Conservation (phyloP, 1,284 basidiomycete species). For the Pseudozyma sp. region DNA sequence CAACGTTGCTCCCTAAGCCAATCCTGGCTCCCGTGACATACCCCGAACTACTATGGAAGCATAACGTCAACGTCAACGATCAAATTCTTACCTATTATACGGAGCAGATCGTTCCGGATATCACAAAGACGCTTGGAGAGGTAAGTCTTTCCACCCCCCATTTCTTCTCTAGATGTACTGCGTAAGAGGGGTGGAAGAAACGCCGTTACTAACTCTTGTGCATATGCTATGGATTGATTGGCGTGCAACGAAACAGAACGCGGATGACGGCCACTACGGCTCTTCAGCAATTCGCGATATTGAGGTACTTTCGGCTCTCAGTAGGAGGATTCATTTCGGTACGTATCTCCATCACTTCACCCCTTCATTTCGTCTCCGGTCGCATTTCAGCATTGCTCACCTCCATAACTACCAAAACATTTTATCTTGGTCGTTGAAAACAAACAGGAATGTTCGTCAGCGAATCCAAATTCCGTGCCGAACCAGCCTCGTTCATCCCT, state of each 20-base stretch:
- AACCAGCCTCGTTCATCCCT: conserved; percentile 88
- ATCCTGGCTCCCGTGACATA: conserved; percentile 82
- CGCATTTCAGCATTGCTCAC: no score
- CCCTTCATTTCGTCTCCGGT: no score
- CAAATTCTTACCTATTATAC: conserved; percentile 92
- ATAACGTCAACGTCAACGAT: conserved; percentile 88
- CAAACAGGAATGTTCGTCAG: conserved; percentile 99
- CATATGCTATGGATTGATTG: no score
- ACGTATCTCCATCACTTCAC: conserved; percentile 58
- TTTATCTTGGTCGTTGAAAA: no score
- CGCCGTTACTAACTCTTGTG: neutral
- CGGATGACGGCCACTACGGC: conserved; percentile 97
- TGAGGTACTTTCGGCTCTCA: conserved; percentile 91
- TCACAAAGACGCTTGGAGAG: conserved; percentile 72
- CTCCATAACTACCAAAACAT: no score
- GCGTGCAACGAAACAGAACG: conserved; percentile 69
- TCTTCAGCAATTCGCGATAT: conserved; percentile 93
- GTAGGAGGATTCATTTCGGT: conserved; percentile 97
- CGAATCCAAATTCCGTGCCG: conserved; percentile 89
- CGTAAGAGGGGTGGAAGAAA: no score
- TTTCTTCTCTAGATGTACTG: neutral
- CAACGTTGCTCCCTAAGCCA: conserved; percentile 80
- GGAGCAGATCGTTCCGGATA: conserved; percentile 81
- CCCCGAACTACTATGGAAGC: conserved; percentile 80
- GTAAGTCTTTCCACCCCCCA: conserved; percentile 21